A percentile compares a stretch with the other conserved stretches of the same genome.
phyloP scores from a whole-genome alignment of 106 monocot genomes.

The Dendrobium catenatum region DNA sequence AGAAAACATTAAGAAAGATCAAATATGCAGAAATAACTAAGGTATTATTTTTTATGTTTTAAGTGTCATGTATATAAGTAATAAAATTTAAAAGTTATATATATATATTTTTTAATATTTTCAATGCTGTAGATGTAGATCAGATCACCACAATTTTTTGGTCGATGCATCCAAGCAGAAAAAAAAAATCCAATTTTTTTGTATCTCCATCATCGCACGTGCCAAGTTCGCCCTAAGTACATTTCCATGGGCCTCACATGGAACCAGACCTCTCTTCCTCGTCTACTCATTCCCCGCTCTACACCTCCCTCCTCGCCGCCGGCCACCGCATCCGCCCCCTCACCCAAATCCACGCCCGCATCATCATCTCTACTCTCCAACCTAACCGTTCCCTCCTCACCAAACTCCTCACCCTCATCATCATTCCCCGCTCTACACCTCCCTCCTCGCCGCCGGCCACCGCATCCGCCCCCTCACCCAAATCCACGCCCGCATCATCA shows the following conservation, averaged over 20 bases:
- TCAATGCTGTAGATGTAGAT: too few relatives aligned
- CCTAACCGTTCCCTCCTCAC: conserved; percentile 39
- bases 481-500: conserved; percentile 40
- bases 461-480: conserved; percentile 37
- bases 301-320: conserved; percentile 27
- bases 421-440: conserved; percentile 25
- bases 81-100: too few relatives aligned
- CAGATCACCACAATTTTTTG: too few relatives aligned
- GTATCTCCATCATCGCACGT: too few relatives aligned
- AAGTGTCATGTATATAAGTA: too few relatives aligned
- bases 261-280: neutral
- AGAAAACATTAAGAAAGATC: too few relatives aligned
- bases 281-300: conserved; percentile 17
- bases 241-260: conserved; percentile 1
- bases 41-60: too few relatives aligned
- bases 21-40: too few relatives aligned
- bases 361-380: conserved; percentile 35
- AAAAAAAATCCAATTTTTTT: too few relatives aligned
- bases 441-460: conserved; percentile 34
- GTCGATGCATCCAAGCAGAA: too few relatives aligned
- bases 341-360: conserved; percentile 35
- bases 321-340: conserved; percentile 41
- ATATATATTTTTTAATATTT: too few relatives aligned
- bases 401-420: conserved; percentile 42
- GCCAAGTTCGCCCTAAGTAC: neutral